Conservation (phyloP, 2,329 filamentous ascomycete species). For the Nemania diffusa region DNA sequence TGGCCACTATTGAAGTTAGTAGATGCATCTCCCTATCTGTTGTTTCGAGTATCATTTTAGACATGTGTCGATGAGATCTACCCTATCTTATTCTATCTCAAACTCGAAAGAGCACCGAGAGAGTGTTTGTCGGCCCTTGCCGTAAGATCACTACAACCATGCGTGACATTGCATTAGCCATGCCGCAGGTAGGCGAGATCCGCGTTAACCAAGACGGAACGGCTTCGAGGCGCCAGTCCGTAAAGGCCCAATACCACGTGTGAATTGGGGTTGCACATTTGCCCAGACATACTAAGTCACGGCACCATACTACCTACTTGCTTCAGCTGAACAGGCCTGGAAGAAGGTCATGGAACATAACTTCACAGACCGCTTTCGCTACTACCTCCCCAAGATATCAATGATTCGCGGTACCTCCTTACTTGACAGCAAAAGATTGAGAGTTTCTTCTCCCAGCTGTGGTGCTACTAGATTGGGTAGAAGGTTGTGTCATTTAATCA, state of each 20-base stretch:
- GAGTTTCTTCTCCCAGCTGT: neutral
- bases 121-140: neutral
- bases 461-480: neutral
- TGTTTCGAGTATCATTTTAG: neutral
- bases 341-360: neutral
- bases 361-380: neutral
- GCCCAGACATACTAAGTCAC: conserved; percentile 3
- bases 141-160: conserved; percentile 5
- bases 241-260: conserved; percentile 22
- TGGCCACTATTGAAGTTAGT: neutral
- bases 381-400: neutral
- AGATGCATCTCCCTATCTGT: neutral
- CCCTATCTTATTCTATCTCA: neutral
- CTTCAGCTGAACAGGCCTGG: neutral
- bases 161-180: conserved; percentile 29
- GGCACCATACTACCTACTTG: neutral
- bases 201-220: conserved; percentile 5
- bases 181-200: conserved; percentile 20
- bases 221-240: conserved; percentile 4
- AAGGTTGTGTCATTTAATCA: neutral
- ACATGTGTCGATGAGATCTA: neutral
- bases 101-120: neutral
- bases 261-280: conserved; percentile 6
- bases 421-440: neutral
- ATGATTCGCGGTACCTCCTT: neutral